phyloP scores from a whole-genome alignment of 192 early-diverging fungal species.

The Dissophora globulifera region DNA sequence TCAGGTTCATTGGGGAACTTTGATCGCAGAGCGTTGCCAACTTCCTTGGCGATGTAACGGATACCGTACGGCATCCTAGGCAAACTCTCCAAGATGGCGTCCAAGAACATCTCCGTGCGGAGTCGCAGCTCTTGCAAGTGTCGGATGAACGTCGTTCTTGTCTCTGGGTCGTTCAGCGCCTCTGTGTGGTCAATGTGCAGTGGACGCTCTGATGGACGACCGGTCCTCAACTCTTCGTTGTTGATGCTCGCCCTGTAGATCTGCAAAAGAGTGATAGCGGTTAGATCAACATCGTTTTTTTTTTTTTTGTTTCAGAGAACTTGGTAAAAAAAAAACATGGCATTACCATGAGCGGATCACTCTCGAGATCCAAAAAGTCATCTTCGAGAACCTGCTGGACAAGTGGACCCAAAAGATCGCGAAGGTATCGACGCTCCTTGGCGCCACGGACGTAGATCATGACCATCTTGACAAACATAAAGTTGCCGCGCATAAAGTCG shows the following conservation, averaged over 20 bases:
- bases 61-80: slow-evolving; percentile 95
- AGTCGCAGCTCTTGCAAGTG: slow-evolving; percentile 82
- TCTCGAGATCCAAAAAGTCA: slow-evolving; percentile 86
- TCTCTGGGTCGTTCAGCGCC: slow-evolving; percentile 86
- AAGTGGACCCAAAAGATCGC: slow-evolving; percentile 84
- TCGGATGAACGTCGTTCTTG: slow-evolving; percentile 70
- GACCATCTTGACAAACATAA: slow-evolving; percentile 96
- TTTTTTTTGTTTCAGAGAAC: not conserved
- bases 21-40: slow-evolving; percentile 76
- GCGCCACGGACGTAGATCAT: slow-evolving; percentile 95
- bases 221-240: slow-evolving; percentile 90
- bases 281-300: too few relatives aligned
- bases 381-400: slow-evolving; percentile 84
- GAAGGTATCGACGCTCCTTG: slow-evolving; percentile 92
- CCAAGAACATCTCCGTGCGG: slow-evolving; percentile 87
- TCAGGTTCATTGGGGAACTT: slow-evolving; percentile 88
- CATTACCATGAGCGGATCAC: slow-evolving; percentile 78
- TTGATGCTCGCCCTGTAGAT: slow-evolving; percentile 91
- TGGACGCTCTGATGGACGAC: slow-evolving; percentile 77
- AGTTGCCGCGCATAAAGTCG: slow-evolving; percentile 96
- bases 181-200: slow-evolving; percentile 84
- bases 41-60: slow-evolving; percentile 93
- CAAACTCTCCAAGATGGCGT: slow-evolving; percentile 80
- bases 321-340: not conserved
- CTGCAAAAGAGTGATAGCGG: too few relatives aligned